Base-by-base conservation (phyloP, 106 monocot genomes). In the Hemerocallis citrina region DNA sequence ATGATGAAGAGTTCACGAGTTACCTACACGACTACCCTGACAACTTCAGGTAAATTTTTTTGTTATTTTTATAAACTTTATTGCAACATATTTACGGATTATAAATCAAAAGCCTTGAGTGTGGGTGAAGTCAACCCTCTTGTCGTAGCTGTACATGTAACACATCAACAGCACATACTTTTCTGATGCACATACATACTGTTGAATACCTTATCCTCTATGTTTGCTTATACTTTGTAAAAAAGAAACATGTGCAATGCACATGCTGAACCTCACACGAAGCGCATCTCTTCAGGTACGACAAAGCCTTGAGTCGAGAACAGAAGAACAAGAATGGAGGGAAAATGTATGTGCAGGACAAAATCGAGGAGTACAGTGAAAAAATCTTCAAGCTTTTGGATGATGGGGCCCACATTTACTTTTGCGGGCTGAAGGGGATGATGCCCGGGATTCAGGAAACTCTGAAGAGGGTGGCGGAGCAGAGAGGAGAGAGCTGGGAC, bases 381-480 rank as follows among this genome's bases (percentile, higher is more conserved):
- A 77, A 96, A 66, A 68, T 96, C 34, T 96, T 96, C 74, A 96
- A 79, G 72, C 84, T 87, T 48, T 61, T 96, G 61, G 91, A 96
- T 70, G 79, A 66, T 4, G 96, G 96, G 7, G 96, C 96, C 7
- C 96, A 96, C 64, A 96, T 96, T 40, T 96, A 96, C 56, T 96
- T 96, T 57, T 96, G 96, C 35, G 96, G 96, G 27, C 67, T 96
- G 74, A 96, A 81, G 65, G 96, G 96, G 42, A 96, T 96, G 96
- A 96, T 96, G 96, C 96, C 96, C 29, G 96, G 96, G 27, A 96
- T 96, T 33, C 96, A 96, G 63, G 81, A 83, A 6, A 96, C 96
- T 1, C 68, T 96, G 48, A 96, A 84, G 60, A 83, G 81, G 48
- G 96, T 96, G 46, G 90, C 96, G 31, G 90, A 91, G 67, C 58